phyloP scores from a whole-genome alignment of 2,329 filamentous ascomycete species.

The Pseudopithomyces maydicus region DNA sequence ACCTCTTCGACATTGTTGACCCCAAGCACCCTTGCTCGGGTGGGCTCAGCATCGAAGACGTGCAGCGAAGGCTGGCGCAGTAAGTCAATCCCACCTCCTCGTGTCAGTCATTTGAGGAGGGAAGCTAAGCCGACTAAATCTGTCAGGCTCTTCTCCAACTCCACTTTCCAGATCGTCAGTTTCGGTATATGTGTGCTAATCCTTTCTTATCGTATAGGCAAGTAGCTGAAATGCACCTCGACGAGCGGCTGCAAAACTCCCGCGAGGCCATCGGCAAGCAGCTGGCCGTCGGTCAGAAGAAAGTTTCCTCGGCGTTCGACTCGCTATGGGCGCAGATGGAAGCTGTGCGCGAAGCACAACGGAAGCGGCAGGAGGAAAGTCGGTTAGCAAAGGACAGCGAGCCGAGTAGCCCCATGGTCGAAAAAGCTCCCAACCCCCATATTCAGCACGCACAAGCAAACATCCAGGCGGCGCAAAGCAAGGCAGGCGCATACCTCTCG shows the following conservation, averaged over 20 bases:
- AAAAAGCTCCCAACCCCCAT: conserved; percentile 48
- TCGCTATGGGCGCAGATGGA: conserved; percentile 92
- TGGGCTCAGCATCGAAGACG: conserved; percentile 89
- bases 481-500: conserved; percentile 66
- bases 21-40: conserved; percentile 93
- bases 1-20: conserved; percentile 93
- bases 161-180: conserved; percentile 34
- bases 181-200: conserved; percentile 43
- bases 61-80: conserved; percentile 85
- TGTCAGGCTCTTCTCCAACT: conserved; percentile 35
- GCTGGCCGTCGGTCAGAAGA: conserved; percentile 84
- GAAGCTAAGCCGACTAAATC: conserved; percentile 29
- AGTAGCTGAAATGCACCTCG: conserved; percentile 89
- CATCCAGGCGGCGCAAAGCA: conserved; percentile 58
- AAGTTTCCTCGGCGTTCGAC: conserved; percentile 84
- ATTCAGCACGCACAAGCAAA: conserved; percentile 60
- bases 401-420: conserved; percentile 13
- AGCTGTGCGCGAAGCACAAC: conserved; percentile 73
- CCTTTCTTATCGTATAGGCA: conserved; percentile 57
- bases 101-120: conserved; percentile 4
- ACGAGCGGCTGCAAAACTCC: conserved; percentile 84
- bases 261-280: conserved; percentile 87
- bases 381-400: conserved; percentile 47
- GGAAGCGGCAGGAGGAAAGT: conserved; percentile 64
- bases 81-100: conserved; percentile 29